These are phyloP conservation scores for Erysimum pusillum DNA, from an alignment of 441 rosid species.

Conservation along the genomic window DNA sequence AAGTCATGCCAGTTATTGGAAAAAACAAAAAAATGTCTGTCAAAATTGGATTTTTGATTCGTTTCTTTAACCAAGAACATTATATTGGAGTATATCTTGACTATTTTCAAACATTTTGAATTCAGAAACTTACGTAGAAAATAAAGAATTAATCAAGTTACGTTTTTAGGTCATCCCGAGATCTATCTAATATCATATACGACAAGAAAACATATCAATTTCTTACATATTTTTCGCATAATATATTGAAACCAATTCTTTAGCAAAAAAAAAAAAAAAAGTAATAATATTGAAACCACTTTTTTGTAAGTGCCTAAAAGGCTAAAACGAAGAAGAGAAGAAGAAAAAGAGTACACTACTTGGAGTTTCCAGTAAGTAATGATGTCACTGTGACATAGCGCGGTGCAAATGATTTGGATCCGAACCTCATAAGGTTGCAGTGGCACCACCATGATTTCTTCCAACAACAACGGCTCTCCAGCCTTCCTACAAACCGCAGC, in stretches of 20 bases:
- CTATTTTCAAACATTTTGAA: background rate
- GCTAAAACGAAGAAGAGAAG: background rate
- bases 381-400: conserved; percentile 81
- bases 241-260: background rate
- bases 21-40: background rate
- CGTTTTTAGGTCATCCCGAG: background rate
- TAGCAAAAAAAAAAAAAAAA: too few relatives aligned
- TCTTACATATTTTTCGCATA: background rate
- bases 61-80: conserved; percentile 7
- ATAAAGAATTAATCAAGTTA: background rate
- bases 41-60: background rate
- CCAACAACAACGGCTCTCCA: conserved; percentile 77
- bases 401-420: conserved; percentile 72
- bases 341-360: conserved; percentile 43
- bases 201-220: background rate
- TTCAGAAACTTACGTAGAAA: background rate
- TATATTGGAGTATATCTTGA: background rate
- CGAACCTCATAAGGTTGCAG: conserved; percentile 78
- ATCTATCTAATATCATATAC: background rate
- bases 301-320: background rate
- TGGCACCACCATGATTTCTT: conserved; percentile 79
- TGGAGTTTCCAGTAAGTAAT: conserved; percentile 76
- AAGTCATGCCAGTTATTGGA: too few relatives aligned
- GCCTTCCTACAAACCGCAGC: conserved; percentile 65
- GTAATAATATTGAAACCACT: too few relatives aligned